phyloP scores from a whole-genome alignment of 2,329 filamentous ascomycete genomes.

The Waltergamsia citrina region DNA sequence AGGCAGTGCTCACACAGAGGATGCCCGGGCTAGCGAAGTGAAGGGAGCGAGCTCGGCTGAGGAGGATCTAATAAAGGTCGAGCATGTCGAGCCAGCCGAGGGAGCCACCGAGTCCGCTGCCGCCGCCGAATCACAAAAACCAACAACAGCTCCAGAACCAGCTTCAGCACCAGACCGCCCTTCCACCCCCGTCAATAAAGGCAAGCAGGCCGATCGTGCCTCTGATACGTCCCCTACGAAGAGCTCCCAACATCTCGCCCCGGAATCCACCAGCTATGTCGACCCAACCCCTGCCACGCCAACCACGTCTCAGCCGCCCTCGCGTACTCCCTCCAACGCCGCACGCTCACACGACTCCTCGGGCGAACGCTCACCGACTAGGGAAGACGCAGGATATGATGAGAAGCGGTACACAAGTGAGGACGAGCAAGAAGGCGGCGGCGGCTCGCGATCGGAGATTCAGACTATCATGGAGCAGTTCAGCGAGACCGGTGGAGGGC shows the following conservation, averaged over 20 bases:
- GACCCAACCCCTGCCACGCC: constrained; percentile 52
- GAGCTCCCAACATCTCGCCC: constrained; percentile 20
- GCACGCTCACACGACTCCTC: constrained; percentile 31
- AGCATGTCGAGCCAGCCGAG: too few relatives aligned
- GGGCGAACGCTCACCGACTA: constrained; percentile 39
- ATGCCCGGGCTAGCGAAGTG: too few relatives aligned
- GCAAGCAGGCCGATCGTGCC: constrained; percentile 12
- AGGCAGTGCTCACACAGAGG: too few relatives aligned
- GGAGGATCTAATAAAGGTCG: too few relatives aligned
- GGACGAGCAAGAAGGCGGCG: constrained; percentile 49
- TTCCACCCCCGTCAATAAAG: constrained; percentile 7
- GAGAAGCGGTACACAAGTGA: constrained; percentile 48
- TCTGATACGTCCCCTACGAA: constrained; percentile 30
- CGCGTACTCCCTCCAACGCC: constrained; percentile 48
- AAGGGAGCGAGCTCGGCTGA: too few relatives aligned
- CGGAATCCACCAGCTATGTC: constrained; percentile 38
- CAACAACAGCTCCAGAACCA: too few relatives aligned
- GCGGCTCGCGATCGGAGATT: constrained; percentile 71
- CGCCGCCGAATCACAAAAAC: too few relatives aligned
- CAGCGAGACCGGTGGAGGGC: constrained; percentile 61
- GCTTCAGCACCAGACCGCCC: neutral
- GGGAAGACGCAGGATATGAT: constrained; percentile 45
- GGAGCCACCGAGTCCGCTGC: too few relatives aligned
- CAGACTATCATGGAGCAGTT: constrained; percentile 98
- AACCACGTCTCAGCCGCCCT: constrained; percentile 42